phyloP scores from a whole-genome alignment of 768 basidiomycete genomes.

The Phylloporus sp. region DNA sequence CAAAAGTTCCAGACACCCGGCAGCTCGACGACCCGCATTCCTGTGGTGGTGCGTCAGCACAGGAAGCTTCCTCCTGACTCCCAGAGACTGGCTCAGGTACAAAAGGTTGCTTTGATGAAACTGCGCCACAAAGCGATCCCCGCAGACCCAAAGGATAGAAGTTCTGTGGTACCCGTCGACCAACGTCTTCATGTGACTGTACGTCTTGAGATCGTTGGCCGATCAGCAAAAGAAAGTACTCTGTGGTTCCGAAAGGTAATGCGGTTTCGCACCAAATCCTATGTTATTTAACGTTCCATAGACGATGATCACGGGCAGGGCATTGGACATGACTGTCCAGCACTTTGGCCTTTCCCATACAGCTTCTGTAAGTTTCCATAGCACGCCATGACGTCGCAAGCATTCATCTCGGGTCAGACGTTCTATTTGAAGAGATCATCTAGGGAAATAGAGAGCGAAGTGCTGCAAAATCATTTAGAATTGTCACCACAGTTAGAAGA shows the following conservation, averaged over 20 bases:
- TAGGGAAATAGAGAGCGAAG: constrained; percentile 21
- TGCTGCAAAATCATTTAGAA: constrained; percentile 46
- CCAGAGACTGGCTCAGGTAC: constrained; percentile 49
- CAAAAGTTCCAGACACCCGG: constrained; percentile 43
- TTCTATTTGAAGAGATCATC: constrained; percentile 36
- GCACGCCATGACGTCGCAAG: neutral
- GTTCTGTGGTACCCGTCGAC: constrained; percentile 43
- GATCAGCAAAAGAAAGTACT: constrained; percentile 36
- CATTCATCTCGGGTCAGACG: constrained; percentile 37
- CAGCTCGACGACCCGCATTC: constrained; percentile 18
- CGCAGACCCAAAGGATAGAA: constrained; percentile 55
- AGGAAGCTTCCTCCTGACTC: constrained; percentile 45
- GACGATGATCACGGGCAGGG: constrained; percentile 56
- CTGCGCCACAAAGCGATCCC: constrained; percentile 69
- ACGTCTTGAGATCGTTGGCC: constrained; percentile 21
- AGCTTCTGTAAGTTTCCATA: constrained; percentile 12
- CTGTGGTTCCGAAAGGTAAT: constrained; percentile 75
- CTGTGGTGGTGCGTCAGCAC: constrained; percentile 24
- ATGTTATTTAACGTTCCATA: constrained; percentile 25
- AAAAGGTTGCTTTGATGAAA: constrained; percentile 65
- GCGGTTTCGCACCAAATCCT: neutral
- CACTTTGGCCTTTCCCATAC: constrained; percentile 14
- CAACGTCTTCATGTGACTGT: constrained; percentile 60
- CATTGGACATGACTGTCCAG: constrained; percentile 50
- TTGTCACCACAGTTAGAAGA: constrained; percentile 54